Evolutionary conservation across 495 filamentous ascomycete species (phyloP), one percentile per base, ranked within the genome.

Genomic region (Astrothelium subdiscretum): DNA sequence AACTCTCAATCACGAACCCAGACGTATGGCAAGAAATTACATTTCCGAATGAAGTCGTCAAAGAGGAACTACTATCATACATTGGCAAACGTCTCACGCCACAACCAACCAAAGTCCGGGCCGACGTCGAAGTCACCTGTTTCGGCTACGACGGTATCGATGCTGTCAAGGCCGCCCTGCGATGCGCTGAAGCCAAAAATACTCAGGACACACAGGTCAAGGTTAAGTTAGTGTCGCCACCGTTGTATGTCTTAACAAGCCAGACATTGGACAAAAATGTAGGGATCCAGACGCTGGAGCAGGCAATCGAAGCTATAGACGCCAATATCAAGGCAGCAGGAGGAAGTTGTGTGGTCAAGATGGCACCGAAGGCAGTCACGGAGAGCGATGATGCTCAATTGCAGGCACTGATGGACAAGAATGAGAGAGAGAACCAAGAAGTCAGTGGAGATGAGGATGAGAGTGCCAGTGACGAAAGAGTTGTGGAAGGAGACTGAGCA

Each of bases 101-200:
- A 26, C 92, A 96, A 71, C 94, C 94, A 1, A 97, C 92, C 57
- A 98, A 98, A 77, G 90, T 98, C 61, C 92, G 94, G 70, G 90
- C 94, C 66, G 94, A 98, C 76, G 88, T 98, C 60, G 94, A 97
- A 76, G 94, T 97, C 57, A 97, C 91, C 59, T 98, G 94, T 80
- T 98, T 97, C 78, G 87, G 87, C 40, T 98, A 98, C 75, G 94
- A 97, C 62, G 94, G 94, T 69, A 97, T 98, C 80, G 94, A 97
- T 69, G 94, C 94, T 31, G 91, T 98, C 70, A 98, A 98, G 82
- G 77, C 81, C 8, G 90, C 92, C 43, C 80, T 97, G 58, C 85
- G 90, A 69, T 87, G 84, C 58, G 92, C 92, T 59, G 92, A 97
- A 76, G 89, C 86, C 59, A 84, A 86, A 68, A 95, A 94, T 79